Conservation (phyloP, 352 stramenopile species). For the Detonula confervacea region DNA sequence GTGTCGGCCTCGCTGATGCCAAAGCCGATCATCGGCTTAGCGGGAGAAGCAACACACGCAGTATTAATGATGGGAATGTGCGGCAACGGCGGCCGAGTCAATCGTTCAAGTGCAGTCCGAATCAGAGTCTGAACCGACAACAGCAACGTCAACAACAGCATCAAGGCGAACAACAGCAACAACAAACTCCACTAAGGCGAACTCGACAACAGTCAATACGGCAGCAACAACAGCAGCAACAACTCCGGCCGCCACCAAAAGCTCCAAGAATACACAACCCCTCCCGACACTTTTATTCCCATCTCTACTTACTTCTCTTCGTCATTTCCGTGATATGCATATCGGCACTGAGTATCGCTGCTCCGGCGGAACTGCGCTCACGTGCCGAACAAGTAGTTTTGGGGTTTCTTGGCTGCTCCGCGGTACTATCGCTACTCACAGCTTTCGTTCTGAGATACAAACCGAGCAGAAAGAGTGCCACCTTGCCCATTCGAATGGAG, state of each 20-base stretch:
- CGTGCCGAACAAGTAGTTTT: not conserved
- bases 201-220: not conserved
- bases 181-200: not conserved
- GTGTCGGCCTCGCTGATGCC: no score
- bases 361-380: not conserved
- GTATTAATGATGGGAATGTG: no score
- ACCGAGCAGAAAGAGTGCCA: not conserved
- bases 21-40: no score
- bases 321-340: slow-evolving; percentile 8
- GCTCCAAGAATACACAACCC: not conserved
- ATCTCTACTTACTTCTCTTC: slow-evolving; percentile 28
- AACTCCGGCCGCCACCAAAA: no score
- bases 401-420: not conserved
- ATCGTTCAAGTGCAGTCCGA: no score
- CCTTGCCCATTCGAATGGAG: not conserved
- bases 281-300: not conserved
- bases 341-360: not conserved
- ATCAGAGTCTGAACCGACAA: no score
- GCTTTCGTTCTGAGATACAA: not conserved
- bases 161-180: not conserved
- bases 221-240: not conserved
- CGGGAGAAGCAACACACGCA: no score
- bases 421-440: slow-evolving; percentile 1
- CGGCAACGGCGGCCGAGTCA: no score
- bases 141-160: not conserved